A percentile compares a stretch with the other conserved stretches of the same genome.
Evolutionary conservation across 2,329 filamentous ascomycete genomes (phyloP).

Genomic region (Talaromyces sp.): DNA sequence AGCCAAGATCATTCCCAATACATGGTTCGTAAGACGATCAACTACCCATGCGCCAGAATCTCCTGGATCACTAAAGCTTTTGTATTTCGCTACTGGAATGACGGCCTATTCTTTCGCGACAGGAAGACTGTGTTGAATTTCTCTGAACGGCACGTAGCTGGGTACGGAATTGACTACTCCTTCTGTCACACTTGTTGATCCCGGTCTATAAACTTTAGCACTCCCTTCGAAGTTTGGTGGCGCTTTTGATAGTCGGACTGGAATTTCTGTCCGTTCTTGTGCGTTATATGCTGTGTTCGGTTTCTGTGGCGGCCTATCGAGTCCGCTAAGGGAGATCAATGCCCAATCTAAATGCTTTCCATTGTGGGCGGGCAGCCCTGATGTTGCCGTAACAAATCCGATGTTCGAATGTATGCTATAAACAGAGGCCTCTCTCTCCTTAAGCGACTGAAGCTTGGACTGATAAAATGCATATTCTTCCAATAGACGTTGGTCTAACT

Average conservation of each 20-base stretch:
- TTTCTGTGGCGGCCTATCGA: too few species aligned
- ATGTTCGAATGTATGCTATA: background rate
- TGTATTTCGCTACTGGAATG: background rate
- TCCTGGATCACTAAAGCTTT: background rate
- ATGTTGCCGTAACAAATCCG: background rate
- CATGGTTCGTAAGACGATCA: background rate
- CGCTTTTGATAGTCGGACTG: background rate
- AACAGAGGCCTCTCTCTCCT: background rate
- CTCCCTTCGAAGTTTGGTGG: background rate
- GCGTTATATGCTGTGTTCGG: background rate
- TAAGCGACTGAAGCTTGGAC: too few species aligned
- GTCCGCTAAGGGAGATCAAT: background rate
- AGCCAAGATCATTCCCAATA: background rate
- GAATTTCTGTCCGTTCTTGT: background rate
- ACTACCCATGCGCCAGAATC: conserved; percentile 6
- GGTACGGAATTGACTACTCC: background rate
- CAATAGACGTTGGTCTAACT: too few species aligned
- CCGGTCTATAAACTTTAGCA: background rate
- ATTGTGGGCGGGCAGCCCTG: background rate
- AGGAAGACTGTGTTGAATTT: background rate
- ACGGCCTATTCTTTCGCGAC: background rate
- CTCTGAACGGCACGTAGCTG: conserved; percentile 6
- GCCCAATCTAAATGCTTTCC: conserved; percentile 8
- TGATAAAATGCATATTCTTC: background rate
- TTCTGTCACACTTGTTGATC: background rate